Base-by-base conservation (phyloP, 805 yeast genomes). In the Candida pseudofarinosa region DNA sequence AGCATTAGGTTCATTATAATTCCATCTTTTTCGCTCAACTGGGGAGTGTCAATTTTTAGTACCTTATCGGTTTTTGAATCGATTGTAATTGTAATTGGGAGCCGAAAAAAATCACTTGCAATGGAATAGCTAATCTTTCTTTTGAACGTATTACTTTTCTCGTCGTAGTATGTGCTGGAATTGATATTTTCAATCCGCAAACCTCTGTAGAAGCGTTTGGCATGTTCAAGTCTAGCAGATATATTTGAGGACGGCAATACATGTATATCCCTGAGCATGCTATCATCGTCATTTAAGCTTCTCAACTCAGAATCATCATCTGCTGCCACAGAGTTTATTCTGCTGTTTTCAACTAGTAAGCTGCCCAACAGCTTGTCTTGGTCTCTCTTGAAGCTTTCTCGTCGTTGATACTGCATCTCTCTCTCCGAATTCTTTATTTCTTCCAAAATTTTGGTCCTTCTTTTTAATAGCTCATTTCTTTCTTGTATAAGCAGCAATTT, bases 211-310 rank as follows among this genome's bases (percentile, higher is more conserved):
- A 68, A 65, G 41, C 48, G 49, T 38, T 50, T 55, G 14, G 64
- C 49, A 35, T 55, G 46, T 6, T 47, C 36, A 20, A 63, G 42
- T 15, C 72, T 51, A 32, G 52, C 43, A 7, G 39, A 19, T 68
- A 71, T 23, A 23, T 23, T 23, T 7, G 28, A 23, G 10, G 73
- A 61, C 2, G 74, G 73, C 4, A 57, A 52, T 3, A 68, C 72
- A 38, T 63, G 54, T 39, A 68, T 46, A 17, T 56, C 55, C 7
- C 58, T 51, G 12, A 59, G 31, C 3, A 62, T 48, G 12, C 44
- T 46, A 16, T 44, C 45, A 16, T 56, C 54, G 37, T 62, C 63
- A 10, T 26, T 32, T 10, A 28, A n/a, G 28, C 36, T 34, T 10
- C 35, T 38, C 16, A n/a, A 19, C 2, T 37, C 35, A 13, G 23